These are phyloP conservation scores for Wallacemonas collosoma DNA, from an alignment of 208 protist genomes.

Conservation along the genomic window DNA sequence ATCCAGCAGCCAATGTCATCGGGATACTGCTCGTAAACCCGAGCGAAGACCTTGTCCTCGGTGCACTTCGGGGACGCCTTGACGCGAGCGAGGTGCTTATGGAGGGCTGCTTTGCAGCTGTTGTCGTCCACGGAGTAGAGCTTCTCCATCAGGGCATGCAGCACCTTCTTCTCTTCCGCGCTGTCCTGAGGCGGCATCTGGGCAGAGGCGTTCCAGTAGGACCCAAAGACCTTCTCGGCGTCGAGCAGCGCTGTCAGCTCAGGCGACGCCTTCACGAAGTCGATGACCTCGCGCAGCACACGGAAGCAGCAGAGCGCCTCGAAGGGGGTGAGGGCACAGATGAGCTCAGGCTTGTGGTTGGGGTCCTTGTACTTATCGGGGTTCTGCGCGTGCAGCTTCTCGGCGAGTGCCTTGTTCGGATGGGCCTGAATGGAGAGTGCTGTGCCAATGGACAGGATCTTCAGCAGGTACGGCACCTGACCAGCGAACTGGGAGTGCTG, in stretches of 20 bases:
- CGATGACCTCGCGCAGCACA: constrained; percentile 74
- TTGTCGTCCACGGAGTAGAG: constrained; percentile 56
- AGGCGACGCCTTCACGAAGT: constrained; percentile 63
- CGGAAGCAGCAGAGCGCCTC: constrained; percentile 97
- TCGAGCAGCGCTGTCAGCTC: constrained; percentile 49
- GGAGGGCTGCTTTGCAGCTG: constrained; percentile 43
- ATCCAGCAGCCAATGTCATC: constrained; percentile 98
- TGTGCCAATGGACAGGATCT: constrained; percentile 95
- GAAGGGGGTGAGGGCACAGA: constrained; percentile 94
- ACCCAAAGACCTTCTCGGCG: constrained; percentile 34
- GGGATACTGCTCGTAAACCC: constrained; percentile 93
- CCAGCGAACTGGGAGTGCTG: constrained; percentile 62
- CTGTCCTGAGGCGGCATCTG: constrained; percentile 31
- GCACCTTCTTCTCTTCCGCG: constrained; percentile 42
- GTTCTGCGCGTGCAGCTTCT: constrained; percentile 83
- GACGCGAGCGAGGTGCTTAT: constrained; percentile 52
- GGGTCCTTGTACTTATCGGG: constrained; percentile 97
- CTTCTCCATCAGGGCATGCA: constrained; percentile 69
- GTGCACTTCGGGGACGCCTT: constrained; percentile 33
- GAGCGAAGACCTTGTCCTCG: constrained; percentile 82
- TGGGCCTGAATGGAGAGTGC: constrained; percentile 98
- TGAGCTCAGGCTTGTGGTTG: constrained; percentile 99
- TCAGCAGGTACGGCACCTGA: constrained; percentile 96
- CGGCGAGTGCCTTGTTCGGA: constrained; percentile 94
- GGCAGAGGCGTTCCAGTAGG: not conserved